Evolutionary conservation across 2,329 filamentous ascomycete species (phyloP), one percentile per base, ranked within the genome.

Genomic region (Lecanoromycetidae sp.): DNA sequence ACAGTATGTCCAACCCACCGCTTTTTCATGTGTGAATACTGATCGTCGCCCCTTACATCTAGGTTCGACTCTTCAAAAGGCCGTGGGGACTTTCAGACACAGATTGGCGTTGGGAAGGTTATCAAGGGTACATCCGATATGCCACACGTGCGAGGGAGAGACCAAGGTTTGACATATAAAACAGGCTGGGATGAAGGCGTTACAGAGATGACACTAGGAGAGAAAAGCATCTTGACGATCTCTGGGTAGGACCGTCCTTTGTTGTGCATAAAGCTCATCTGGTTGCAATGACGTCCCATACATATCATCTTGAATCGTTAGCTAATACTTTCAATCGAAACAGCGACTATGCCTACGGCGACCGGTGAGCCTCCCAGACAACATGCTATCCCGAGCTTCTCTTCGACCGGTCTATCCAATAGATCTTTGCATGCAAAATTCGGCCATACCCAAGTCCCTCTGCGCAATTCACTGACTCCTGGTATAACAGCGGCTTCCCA

Each of bases 41-140:
- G 25, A 52, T 30, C 29, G 12, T 15, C 20, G 12, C 30, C 10
- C 10, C 20, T 20, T 13, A 27, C 45, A 27, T 23, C 30, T 57
- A 94, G 88, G 66, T 96, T 98, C 69, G 91, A 96, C 69, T 84
- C 80, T 52, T 94, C 90, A 15, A 73, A 82, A 54, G 80, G 79
- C 52, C 79, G 85, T 46, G 82, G 80, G 41, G 78, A 87, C 64
- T 88, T 96, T 61, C 70, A 77, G 52, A 83, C 79, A 54, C 62
- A 66, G 49, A 96, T 98, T 64, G 91, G 91, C 44, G 72, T 83
- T 55, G 87, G 87, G 46, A 74, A 77, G 60, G 84, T 96, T 60
- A 95, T 98, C 69, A 78, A 76, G 71, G 90, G 88, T 91, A 74
- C 27, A 36, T 23, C 33, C 58, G 50, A 56, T 39, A 27, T 39